A percentile compares a stretch with the other conserved stretches of the same genome.
These are phyloP conservation scores for Boletus edulis DNA, from an alignment of 768 basidiomycete genomes.

Conservation along the genomic window DNA sequence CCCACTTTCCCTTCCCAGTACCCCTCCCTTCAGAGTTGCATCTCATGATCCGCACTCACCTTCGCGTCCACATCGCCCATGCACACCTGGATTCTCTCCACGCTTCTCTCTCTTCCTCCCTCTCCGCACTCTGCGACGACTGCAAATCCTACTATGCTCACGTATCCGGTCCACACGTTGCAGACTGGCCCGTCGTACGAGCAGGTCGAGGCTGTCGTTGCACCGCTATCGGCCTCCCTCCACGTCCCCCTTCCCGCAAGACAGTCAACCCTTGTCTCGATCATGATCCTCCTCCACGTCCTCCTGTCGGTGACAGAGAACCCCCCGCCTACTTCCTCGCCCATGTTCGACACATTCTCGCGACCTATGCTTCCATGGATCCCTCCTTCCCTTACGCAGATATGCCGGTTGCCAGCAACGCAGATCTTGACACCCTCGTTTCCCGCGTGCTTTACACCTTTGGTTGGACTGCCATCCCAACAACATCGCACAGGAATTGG, in stretches of 20 bases:
- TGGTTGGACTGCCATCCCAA: slow-evolving; percentile 34
- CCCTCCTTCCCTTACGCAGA: slow-evolving; percentile 28
- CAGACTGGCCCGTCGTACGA: slow-evolving; percentile 52
- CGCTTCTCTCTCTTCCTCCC: slow-evolving; percentile 33
- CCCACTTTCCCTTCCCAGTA: slow-evolving; percentile 20
- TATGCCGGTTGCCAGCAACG: slow-evolving; percentile 11
- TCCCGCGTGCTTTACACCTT: slow-evolving; percentile 40
- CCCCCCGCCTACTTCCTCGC: slow-evolving; percentile 31
- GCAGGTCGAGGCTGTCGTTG: slow-evolving; percentile 47
- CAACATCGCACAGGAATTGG: slow-evolving; percentile 22
- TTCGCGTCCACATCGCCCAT: slow-evolving; percentile 42
- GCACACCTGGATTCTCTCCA: slow-evolving; percentile 43
- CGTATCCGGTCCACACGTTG: slow-evolving; percentile 51
- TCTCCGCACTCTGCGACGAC: slow-evolving; percentile 42
- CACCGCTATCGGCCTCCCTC: slow-evolving; percentile 22
- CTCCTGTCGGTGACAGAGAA: slow-evolving; percentile 28
- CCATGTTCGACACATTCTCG: slow-evolving; percentile 46
- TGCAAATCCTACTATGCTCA: slow-evolving; percentile 52
- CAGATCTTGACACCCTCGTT: slow-evolving; percentile 45
- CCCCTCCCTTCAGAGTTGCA: slow-evolving; percentile 52
- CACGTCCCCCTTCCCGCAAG: slow-evolving; percentile 7
- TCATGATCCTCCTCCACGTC: slow-evolving; percentile 29
- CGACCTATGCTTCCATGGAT: slow-evolving; percentile 44
- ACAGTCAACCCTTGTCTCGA: slow-evolving; percentile 10
- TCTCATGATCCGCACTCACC: slow-evolving; percentile 46